Evolutionary conservation across 2,329 filamentous ascomycete genomes (phyloP).

Genomic region (Fulvia fulva): DNA sequence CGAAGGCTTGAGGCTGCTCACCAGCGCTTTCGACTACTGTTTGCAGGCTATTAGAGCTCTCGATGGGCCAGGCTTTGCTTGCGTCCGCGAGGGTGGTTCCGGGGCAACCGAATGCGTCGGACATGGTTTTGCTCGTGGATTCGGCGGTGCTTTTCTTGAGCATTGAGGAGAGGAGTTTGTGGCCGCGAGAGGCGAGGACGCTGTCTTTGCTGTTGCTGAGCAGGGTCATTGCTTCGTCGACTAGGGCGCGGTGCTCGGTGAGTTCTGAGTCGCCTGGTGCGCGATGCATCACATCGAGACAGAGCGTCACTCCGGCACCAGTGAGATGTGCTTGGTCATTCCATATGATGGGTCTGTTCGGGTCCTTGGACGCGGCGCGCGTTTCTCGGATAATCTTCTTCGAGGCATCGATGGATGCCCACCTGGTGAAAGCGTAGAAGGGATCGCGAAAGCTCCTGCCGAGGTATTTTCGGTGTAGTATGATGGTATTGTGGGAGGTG

Average conservation of each 20-base stretch:
- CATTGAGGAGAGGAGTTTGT: conserved; percentile 4
- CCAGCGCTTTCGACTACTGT: neutral
- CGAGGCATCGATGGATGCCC: conserved; percentile 7
- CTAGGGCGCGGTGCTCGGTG: neutral
- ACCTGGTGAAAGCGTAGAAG: conserved; percentile 6
- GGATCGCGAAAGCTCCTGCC: conserved; percentile 5
- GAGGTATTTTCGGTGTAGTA: conserved; percentile 6
- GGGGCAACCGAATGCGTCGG: no score
- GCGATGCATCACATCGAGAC: conserved; percentile 8
- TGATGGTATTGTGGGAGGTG: conserved; percentile 7
- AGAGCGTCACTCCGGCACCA: conserved; percentile 5
- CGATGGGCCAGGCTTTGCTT: neutral
- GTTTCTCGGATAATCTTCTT: conserved; percentile 6
- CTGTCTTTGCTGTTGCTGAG: conserved; percentile 1
- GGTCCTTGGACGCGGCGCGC: neutral
- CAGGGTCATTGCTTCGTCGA: conserved; percentile 5
- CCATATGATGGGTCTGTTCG: no score
- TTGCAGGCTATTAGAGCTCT: neutral
- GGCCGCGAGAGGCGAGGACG: conserved; percentile 5
- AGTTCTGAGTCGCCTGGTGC: conserved; percentile 3
- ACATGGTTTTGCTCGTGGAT: neutral
- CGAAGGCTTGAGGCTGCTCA: neutral
- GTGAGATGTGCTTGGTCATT: no score
- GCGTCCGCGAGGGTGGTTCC: neutral
- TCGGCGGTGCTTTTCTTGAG: neutral